Conservation (phyloP, 225 moss, liverwort and hornwort species). For the Pleurozium schreberi region DNA sequence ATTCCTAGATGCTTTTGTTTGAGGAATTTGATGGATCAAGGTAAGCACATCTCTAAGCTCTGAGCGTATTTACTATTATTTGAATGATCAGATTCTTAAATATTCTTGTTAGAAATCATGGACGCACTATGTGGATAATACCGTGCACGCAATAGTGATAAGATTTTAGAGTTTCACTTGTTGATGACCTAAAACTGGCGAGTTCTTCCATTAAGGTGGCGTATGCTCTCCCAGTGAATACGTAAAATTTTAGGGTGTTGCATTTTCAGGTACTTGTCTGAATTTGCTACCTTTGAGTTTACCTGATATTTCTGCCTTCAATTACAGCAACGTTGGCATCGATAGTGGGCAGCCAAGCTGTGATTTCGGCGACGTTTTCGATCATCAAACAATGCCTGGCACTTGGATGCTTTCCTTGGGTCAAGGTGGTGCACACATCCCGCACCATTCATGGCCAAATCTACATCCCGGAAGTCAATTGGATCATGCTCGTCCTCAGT, state of each 20-base stretch:
- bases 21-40: background rate
- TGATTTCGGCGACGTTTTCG: slow-evolving; percentile 79
- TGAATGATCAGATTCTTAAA: background rate
- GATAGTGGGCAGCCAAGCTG: slow-evolving; percentile 79
- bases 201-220: background rate
- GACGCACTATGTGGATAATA: background rate
- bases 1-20: background rate
- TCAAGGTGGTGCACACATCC: slow-evolving; percentile 78
- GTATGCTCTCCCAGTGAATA: background rate
- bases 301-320: background rate
- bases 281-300: background rate
- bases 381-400: slow-evolving; percentile 71
- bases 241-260: background rate
- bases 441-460: slow-evolving; percentile 63
- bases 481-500: slow-evolving; percentile 50
- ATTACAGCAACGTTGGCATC: slow-evolving; percentile 68
- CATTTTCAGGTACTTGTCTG: background rate
- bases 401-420: slow-evolving; percentile 82
- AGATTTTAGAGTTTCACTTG: background rate
- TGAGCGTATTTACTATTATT: background rate
- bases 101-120: background rate
- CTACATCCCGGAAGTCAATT: slow-evolving; percentile 81
- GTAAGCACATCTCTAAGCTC: background rate
- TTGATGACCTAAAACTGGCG: background rate
- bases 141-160: background rate